Evolutionary conservation across 169 alveolate genomes (phyloP), one percentile per base, ranked within the genome.

Genomic region (Sarcocystis neurona): DNA sequence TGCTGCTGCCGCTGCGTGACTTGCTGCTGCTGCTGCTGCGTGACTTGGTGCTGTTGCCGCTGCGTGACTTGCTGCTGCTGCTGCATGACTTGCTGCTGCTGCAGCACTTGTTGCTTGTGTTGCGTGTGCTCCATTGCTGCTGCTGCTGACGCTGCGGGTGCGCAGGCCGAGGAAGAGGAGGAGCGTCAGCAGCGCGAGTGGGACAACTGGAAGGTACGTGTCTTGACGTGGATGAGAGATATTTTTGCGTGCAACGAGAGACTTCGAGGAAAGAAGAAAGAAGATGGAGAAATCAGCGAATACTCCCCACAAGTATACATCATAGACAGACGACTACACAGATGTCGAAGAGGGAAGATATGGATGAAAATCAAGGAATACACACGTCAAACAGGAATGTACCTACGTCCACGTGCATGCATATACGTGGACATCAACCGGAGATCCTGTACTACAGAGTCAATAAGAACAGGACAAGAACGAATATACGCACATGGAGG

Each of bases 161-260:
- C 50, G 84, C 80, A 84, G 89, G 66, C 78, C 6, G 53, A 84
- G 72, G 89, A 84, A 46, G 84, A 27, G 39, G 47, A 84, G 72
- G 89, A 84, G 39, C 46, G 43, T 41, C 60, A 84, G 48, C 84
- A 43, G 44, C 75, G 89, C 58, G 58, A 34, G 15, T 84, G 89
- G 89, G 89, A 84, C 53, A 84, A 84, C 84, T 84, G 89, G 89
- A 84, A 84, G 80, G 89, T 84, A 20, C 30, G 89, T 4, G n/a
- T 37, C 75, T 15, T 23, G 12, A 15, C 23, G 66, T 23, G 23
- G 30, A 53, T 23, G 30, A 23, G 23, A 12, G 66, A 53, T 15
- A 23, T 23, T 53, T 12, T 53, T 53, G 23, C 66, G 30, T 12
- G 30, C 12, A 23, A 12, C 66, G 66, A 53, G 66, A 53, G 66